Conservation (phyloP, 2,329 filamentous ascomycete genomes). For the Pseudogymnoascus sp. region DNA sequence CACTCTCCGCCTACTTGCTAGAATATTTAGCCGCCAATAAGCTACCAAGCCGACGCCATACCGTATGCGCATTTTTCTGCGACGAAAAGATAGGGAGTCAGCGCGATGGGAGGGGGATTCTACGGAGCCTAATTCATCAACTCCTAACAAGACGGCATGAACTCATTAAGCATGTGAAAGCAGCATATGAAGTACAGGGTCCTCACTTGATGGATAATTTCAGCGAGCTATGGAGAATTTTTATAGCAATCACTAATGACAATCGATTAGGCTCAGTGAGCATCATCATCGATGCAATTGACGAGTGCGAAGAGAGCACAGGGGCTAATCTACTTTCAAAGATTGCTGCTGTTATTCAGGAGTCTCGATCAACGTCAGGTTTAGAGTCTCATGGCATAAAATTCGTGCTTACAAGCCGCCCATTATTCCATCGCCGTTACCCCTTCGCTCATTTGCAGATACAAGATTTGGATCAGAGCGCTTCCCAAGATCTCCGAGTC, state of each 20-base stretch:
- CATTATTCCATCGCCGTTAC: too few relatives aligned
- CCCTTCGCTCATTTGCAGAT: too few relatives aligned
- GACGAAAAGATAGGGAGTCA: constrained; percentile 31
- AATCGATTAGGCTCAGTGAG: constrained; percentile 24
- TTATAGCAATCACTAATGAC: constrained; percentile 28
- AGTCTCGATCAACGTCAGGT: too few relatives aligned
- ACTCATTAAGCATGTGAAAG: constrained; percentile 29
- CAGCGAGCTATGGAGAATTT: constrained; percentile 31
- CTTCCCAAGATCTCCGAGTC: too few relatives aligned
- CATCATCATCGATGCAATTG: constrained; percentile 34
- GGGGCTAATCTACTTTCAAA: constrained; percentile 9
- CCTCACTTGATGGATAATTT: constrained; percentile 30
- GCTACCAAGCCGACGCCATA: too few relatives aligned
- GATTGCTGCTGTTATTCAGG: too few relatives aligned
- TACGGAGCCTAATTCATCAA: constrained; percentile 32
- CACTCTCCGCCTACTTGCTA: constrained; percentile 30
- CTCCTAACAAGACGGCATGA: constrained; percentile 28
- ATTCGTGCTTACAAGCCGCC: too few relatives aligned
- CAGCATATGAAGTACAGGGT: constrained; percentile 27
- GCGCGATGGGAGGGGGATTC: constrained; percentile 30
- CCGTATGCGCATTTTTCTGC: constrained; percentile 29
- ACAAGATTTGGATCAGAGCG: too few relatives aligned
- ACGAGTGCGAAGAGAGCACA: constrained; percentile 31
- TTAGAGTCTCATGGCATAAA: too few relatives aligned
- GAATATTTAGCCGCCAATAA: constrained; percentile 17